A percentile compares a stretch with the other conserved stretches of the same genome.
Conservation (phyloP, 495 filamentous ascomycete species). For the Lasiosphaeriaceae sp. region DNA sequence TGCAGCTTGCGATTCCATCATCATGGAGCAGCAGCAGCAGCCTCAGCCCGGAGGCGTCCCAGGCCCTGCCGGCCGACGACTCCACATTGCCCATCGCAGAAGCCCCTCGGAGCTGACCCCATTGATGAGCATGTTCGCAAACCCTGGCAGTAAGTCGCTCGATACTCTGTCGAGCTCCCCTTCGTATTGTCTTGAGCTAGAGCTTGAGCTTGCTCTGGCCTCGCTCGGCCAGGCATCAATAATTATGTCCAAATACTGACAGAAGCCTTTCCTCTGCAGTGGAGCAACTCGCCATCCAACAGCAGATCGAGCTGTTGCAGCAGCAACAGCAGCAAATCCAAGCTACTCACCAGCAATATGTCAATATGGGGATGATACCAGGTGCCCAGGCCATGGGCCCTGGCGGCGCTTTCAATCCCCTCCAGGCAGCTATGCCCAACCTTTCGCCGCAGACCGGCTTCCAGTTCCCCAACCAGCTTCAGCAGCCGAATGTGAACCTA, state of each 20-base stretch:
- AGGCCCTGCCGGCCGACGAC: slow-evolving; percentile 81
- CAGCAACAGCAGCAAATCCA: slow-evolving; percentile 98
- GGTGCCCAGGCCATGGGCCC: slow-evolving; percentile 72
- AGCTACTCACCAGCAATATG: slow-evolving; percentile 92
- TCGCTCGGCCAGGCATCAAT: neutral
- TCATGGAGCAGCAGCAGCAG: slow-evolving; percentile 64
- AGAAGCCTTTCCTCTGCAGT: slow-evolving; percentile 46
- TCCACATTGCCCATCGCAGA: slow-evolving; percentile 95
- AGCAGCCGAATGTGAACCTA: slow-evolving; percentile 67
- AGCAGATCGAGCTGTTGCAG: slow-evolving; percentile 96
- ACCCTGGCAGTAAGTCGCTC: slow-evolving; percentile 49
- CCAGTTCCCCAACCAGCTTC: slow-evolving; percentile 83
- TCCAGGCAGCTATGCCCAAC: slow-evolving; percentile 63
- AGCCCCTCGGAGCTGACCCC: slow-evolving; percentile 98
- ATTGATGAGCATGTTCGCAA: slow-evolving; percentile 86
- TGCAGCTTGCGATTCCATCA: slow-evolving; percentile 20
- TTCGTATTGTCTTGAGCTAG: too few species aligned
- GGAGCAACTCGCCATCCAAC: slow-evolving; percentile 98
- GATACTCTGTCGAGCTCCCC: neutral
- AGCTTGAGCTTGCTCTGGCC: neutral
- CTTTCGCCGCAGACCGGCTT: slow-evolving; percentile 81
- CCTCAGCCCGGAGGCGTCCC: slow-evolving; percentile 60
- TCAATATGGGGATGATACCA: slow-evolving; percentile 91
- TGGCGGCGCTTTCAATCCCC: slow-evolving; percentile 60
- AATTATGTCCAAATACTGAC: slow-evolving; percentile 23